Conservation (phyloP, 768 basidiomycete genomes). For the Sporobolomyces pararoseus region DNA sequence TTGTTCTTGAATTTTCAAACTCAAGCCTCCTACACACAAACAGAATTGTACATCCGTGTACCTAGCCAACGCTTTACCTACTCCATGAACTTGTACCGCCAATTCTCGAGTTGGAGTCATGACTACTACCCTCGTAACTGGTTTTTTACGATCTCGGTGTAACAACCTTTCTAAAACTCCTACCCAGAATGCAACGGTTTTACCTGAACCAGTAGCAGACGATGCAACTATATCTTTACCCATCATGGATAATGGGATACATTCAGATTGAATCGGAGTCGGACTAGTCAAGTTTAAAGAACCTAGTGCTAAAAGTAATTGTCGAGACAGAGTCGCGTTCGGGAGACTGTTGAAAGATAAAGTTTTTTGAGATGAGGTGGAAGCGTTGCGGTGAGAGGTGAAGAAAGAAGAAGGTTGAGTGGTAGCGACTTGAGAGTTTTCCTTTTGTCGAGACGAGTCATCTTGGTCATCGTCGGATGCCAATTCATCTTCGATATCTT, state of each 20-base stretch:
- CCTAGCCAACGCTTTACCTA: slow-evolving; percentile 74
- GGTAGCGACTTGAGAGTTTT: slow-evolving; percentile 41
- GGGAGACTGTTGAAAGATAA: slow-evolving; percentile 56
- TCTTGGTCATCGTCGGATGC: slow-evolving; percentile 50
- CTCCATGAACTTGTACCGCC: slow-evolving; percentile 91
- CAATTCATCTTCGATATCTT: slow-evolving; percentile 47
- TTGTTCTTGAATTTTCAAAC: slow-evolving; percentile 84
- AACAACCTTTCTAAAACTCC: slow-evolving; percentile 86
- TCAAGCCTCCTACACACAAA: slow-evolving; percentile 93
- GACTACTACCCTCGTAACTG: slow-evolving; percentile 81
- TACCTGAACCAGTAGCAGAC: slow-evolving; percentile 95
- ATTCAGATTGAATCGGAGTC: slow-evolving; percentile 91
- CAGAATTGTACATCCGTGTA: slow-evolving; percentile 88
- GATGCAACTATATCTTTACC: slow-evolving; percentile 95
- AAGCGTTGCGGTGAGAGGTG: slow-evolving; percentile 40
- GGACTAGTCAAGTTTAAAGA: slow-evolving; percentile 72
- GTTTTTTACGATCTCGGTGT: slow-evolving; percentile 84
- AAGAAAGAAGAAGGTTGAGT: slow-evolving; percentile 41
- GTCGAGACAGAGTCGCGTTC: slow-evolving; percentile 78
- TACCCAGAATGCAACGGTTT: slow-evolving; percentile 94
- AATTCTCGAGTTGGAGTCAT: slow-evolving; percentile 93
- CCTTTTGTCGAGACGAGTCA: slow-evolving; percentile 50
- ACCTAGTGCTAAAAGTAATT: slow-evolving; percentile 84
- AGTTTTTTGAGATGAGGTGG: slow-evolving; percentile 47
- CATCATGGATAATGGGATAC: slow-evolving; percentile 86